Percentiles rank a stretch among this genome's conserved stretches.
These are phyloP conservation scores for Gossypium ekmanianum DNA, from an alignment of 345 rosid species.

Conservation along the genomic window DNA sequence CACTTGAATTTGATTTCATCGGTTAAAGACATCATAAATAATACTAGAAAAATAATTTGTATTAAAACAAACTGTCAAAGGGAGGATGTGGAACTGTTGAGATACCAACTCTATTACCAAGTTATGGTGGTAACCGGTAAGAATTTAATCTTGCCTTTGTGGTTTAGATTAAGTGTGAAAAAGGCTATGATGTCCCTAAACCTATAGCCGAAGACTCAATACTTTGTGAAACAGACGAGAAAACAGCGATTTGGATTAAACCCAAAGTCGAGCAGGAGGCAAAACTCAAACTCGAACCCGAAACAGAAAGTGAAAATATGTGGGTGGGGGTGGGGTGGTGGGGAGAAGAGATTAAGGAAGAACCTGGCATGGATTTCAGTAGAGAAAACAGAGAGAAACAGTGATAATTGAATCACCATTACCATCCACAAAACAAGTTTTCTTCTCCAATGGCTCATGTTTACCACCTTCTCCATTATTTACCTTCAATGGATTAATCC, in stretches of 20 bases:
- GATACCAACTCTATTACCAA: background rate
- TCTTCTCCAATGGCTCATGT: slow-evolving; percentile 1
- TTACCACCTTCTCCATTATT: slow-evolving; percentile 18
- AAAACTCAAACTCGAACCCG: no score
- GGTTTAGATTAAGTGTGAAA: background rate
- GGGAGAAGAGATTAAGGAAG: slow-evolving; percentile 6
- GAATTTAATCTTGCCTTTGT: background rate
- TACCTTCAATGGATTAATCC: background rate
- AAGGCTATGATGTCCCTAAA: background rate
- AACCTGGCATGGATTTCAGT: slow-evolving; percentile 23
- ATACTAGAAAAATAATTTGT: no score
- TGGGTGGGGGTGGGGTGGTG: no score
- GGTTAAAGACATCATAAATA: no score
- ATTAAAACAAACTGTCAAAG: no score
- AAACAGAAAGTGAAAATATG: no score
- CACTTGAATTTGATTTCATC: no score
- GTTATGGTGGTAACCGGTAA: background rate
- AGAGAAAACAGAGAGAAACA: slow-evolving; percentile 10
- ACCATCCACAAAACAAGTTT: background rate
- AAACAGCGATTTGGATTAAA: no score
- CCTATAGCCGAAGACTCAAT: background rate
- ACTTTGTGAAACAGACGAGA: no score
- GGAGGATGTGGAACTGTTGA: background rate
- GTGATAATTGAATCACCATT: background rate
- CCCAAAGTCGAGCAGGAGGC: no score